Evolutionary conservation across 345 rosid genomes (phyloP).

Genomic region (Pistacia vera): DNA sequence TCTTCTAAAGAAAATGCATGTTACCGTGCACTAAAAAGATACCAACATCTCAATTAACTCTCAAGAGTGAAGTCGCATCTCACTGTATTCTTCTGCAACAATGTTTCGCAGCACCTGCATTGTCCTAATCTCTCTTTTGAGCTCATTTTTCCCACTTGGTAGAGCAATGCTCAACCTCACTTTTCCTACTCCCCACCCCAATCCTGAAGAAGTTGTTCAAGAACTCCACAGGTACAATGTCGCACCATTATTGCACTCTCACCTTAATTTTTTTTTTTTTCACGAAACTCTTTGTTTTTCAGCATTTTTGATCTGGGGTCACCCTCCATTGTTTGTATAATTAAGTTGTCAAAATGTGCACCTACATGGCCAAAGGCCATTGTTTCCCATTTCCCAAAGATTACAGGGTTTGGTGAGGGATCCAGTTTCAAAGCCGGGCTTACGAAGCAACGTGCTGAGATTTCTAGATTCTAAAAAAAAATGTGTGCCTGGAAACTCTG

Average conservation of each 20-base stretch:
- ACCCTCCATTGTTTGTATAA: slow-evolving; percentile 4
- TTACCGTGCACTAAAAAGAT: neutral
- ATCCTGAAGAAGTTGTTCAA: slow-evolving; percentile 77
- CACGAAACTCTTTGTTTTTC: neutral
- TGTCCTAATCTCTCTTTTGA: slow-evolving; percentile 43
- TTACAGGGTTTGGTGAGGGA: no score
- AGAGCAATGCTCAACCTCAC: slow-evolving; percentile 59
- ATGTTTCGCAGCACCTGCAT: slow-evolving; percentile 53
- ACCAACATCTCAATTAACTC: neutral
- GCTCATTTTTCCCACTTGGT: slow-evolving; percentile 37
- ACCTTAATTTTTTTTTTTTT: neutral
- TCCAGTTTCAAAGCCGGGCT: no score
- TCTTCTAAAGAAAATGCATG: neutral
- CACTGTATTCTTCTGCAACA: slow-evolving; percentile 5
- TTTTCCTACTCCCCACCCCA: slow-evolving; percentile 61
- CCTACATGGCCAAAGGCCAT: no score
- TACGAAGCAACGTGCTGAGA: no score
- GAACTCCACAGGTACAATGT: slow-evolving; percentile 70
- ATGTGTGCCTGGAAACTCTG: neutral
- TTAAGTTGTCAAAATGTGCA: neutral
- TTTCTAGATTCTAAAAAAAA: no score
- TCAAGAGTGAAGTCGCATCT: neutral
- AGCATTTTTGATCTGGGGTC: neutral
- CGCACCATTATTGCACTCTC: neutral
- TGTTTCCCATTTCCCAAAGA: no score